phyloP scores from a whole-genome alignment of 148 eudicot genomes.

The Rhododendron molle region DNA sequence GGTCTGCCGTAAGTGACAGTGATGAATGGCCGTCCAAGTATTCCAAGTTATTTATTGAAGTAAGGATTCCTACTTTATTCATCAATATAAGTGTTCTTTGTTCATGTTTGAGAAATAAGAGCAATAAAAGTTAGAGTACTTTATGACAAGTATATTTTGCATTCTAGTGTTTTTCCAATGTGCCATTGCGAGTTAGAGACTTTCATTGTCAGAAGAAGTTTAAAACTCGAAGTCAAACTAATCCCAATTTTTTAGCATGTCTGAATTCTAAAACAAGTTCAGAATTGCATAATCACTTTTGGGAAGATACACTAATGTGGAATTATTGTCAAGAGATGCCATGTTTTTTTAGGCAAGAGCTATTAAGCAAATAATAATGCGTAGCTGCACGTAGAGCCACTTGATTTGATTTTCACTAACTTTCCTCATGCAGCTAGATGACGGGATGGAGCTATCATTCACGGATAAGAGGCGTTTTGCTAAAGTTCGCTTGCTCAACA shows the following conservation, averaged over 20 bases:
- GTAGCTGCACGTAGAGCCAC: neutral
- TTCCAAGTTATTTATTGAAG: constrained; percentile 85
- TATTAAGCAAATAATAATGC: neutral
- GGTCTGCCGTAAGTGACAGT: constrained; percentile 83
- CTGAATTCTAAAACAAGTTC: neutral
- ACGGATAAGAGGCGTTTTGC: constrained; percentile 99
- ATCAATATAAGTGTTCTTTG: neutral
- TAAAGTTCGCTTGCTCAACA: constrained; percentile 76
- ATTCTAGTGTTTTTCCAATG: neutral
- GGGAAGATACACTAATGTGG: neutral
- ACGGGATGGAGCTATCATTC: constrained; percentile 92
- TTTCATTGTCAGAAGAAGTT: neutral
- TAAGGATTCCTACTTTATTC: constrained; percentile 29
- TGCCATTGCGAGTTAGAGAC: neutral
- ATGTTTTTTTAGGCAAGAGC: neutral
- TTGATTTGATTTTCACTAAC: neutral
- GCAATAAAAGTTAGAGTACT: neutral
- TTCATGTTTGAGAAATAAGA: neutral
- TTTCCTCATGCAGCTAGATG: constrained; percentile 59
- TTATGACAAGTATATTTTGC: neutral
- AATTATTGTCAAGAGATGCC: neutral
- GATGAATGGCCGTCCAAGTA: constrained; percentile 99
- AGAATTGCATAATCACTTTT: neutral
- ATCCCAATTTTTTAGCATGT: neutral
- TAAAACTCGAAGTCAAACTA: neutral